phyloP scores from a whole-genome alignment of 1,284 basidiomycete species.

The Irpex sp. region DNA sequence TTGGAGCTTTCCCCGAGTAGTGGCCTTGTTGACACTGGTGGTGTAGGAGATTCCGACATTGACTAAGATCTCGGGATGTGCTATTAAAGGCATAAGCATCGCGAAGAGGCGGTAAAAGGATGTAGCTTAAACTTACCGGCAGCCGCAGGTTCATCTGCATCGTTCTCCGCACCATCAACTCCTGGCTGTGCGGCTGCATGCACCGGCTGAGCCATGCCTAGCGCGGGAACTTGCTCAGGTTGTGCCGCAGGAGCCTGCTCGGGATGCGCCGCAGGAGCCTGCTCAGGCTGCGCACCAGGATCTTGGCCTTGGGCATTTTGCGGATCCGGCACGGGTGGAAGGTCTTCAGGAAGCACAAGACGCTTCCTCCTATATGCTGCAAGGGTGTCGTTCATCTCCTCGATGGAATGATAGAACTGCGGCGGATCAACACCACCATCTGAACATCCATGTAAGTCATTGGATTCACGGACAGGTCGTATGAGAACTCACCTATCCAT shows the following conservation, averaged over 20 bases:
- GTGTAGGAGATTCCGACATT: not conserved
- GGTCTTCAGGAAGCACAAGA: not conserved
- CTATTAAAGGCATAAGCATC: not conserved
- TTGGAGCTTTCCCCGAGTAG: not conserved
- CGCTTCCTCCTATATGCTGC: not conserved
- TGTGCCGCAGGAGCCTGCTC: not conserved
- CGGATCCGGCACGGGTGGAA: not conserved
- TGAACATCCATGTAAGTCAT: not conserved
- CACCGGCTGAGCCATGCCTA: no score
- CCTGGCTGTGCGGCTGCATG: no score
- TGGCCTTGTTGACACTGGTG: not conserved
- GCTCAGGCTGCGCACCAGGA: not conserved
- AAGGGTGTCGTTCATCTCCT: not conserved
- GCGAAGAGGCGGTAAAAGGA: not conserved
- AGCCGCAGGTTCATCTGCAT: not conserved
- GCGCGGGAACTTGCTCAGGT: no score
- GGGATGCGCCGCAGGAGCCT: not conserved
- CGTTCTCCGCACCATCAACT: no score
- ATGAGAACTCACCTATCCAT: not conserved
- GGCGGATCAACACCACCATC: not conserved
- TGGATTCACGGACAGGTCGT: not conserved
- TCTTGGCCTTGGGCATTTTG: not conserved
- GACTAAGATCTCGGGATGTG: not conserved
- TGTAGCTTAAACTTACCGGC: not conserved
- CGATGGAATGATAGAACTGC: not conserved